Percentiles rank a stretch among this genome's conserved stretches.
These are phyloP conservation scores for Ramaria rubella DNA, from an alignment of 768 basidiomycete genomes.

Conservation along the genomic window DNA sequence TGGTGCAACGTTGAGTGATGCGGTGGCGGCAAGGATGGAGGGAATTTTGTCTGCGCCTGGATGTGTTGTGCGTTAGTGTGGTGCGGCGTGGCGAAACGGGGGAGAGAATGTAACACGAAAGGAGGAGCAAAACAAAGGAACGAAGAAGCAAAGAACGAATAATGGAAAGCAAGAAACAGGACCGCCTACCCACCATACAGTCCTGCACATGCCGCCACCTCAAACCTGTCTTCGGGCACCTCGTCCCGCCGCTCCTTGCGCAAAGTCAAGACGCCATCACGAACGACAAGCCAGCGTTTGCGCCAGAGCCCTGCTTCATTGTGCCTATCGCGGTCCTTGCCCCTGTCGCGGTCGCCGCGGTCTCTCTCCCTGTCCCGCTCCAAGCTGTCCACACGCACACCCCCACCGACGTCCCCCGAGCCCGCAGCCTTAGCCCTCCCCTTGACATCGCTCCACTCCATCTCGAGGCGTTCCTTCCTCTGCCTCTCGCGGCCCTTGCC, in stretches of 20 bases:
- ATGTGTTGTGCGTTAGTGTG: background rate
- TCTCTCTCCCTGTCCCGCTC: background rate
- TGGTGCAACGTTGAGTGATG: background rate
- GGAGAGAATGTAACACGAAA: no score
- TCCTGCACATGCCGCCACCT: background rate
- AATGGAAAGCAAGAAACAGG: no score
- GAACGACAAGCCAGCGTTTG: slow-evolving; percentile 4
- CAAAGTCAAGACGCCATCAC: background rate
- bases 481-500: background rate
- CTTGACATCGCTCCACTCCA: background rate
- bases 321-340: background rate
- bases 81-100: background rate
- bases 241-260: background rate
- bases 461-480: no score
- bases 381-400: no score
- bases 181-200: slow-evolving; percentile 2
- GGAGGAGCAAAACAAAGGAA: no score
- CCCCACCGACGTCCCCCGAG: no score
- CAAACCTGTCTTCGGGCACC: background rate
- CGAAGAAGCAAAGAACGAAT: no score
- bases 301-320: background rate
- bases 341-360: background rate
- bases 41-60: background rate
- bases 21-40: background rate
- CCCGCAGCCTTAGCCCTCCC: no score